Evolutionary conservation across 768 basidiomycete species (phyloP).

Genomic region (Rhizopogon vinicolor): DNA sequence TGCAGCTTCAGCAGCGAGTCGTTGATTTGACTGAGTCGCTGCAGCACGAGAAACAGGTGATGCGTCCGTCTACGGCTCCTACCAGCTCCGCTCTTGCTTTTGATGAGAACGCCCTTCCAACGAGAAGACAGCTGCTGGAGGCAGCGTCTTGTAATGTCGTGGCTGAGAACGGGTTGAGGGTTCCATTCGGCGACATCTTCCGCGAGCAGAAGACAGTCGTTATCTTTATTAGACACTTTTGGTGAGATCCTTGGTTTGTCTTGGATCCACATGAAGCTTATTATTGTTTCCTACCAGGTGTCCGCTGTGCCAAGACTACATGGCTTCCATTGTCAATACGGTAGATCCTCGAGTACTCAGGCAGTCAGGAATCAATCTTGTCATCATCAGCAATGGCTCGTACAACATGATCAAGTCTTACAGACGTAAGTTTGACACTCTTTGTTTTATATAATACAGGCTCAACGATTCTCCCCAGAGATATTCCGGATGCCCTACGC

Average conservation of each 20-base stretch:
- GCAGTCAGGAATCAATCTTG: conserved; percentile 49
- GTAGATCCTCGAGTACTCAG: conserved; percentile 44
- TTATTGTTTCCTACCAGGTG: conserved; percentile 41
- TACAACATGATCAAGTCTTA: conserved; percentile 75
- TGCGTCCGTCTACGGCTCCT: conserved; percentile 14
- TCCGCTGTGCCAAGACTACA: conserved; percentile 83
- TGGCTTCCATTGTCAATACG: conserved; percentile 56
- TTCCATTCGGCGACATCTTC: conserved; percentile 69
- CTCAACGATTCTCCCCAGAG: conserved; percentile 28
- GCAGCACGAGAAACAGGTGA: conserved; percentile 3
- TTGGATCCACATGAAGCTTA: background rate
- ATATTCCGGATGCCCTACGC: conserved; percentile 69
- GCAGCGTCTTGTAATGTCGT: conserved; percentile 64
- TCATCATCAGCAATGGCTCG: conserved; percentile 79
- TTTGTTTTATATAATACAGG: background rate
- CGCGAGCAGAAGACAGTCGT: conserved; percentile 57
- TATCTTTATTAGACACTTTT: conserved; percentile 86
- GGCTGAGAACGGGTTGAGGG: conserved; percentile 58
- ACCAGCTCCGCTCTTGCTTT: conserved; percentile 17
- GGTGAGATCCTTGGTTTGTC: conserved; percentile 31
- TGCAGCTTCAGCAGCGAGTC: conserved; percentile 11
- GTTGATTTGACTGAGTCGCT: background rate
- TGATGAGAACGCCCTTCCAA: conserved; percentile 48
- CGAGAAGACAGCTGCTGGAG: conserved; percentile 47
- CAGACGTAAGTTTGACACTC: conserved; percentile 37